Base-by-base conservation (phyloP, 176 grass and related monocot genomes). In the Avena sativa region DNA sequence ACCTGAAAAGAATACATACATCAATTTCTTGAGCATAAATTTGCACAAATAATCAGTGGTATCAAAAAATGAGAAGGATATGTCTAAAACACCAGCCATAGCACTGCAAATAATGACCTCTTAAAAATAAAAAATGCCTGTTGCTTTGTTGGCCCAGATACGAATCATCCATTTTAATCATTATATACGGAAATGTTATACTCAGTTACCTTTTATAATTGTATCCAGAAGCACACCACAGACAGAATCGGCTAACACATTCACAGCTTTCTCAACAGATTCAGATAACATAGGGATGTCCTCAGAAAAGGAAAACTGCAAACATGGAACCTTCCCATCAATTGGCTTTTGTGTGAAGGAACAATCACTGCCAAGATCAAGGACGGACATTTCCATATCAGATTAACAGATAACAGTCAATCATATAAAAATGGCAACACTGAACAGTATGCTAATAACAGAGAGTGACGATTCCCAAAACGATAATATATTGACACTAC, bases 211-310 rank as follows among this genome's bases (percentile, higher is more conserved):
- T 96, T 98, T 96, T 76, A 98, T 82, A 76, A 98, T 96, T 91
- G 83, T 98, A 74, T 94, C 89, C 77, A 98, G 89, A 76, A 98
- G 85, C 70, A 96, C 93, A 64, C 90, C 87, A 52, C 82, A 96
- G 51, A 98, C 81, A 79, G 86, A 88, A 70, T 94, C 90, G 15
- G 94, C 90, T 79, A 98, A 72, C 44, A 94, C 63, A 91, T 91
- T 93, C 13, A 96, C 87, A 67, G 89, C 85, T 85, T 86, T 81
- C 72, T 98, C 94, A 88, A 98, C 84, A 0, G 91, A 93, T 88
- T 95, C 93, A 90, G 70, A 91, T 61, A 86, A 65, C 49, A 88
- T 71, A 23, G 75, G 72, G 44, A 56, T 95, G 34, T 82, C 87
- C 44, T 98, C 90, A 71, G 59, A 82, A 76, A 93, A 91, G 73